A percentile compares a stretch with the other conserved stretches of the same genome.
phyloP scores from a whole-genome alignment of 1,284 basidiomycete genomes.

The Naganishia liquefaciens region DNA sequence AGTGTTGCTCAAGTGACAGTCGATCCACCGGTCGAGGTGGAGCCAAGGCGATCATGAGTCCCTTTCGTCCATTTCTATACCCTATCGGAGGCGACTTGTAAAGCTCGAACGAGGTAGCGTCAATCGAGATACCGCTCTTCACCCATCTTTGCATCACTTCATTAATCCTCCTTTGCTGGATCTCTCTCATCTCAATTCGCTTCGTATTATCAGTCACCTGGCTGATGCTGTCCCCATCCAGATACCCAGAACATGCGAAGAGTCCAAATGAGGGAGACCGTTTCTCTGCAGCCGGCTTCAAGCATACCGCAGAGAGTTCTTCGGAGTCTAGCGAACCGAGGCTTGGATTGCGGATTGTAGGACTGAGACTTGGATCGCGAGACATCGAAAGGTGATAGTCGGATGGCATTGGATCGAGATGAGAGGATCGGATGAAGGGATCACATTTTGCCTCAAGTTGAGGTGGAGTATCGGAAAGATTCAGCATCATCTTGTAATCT shows the following conservation, averaged over 20 bases:
- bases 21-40: slow-evolving; percentile 4
- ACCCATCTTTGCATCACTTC: slow-evolving; percentile 19
- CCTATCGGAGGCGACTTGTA: slow-evolving; percentile 2
- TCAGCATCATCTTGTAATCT: slow-evolving; percentile 22
- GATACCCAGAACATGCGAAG: slow-evolving; percentile 10
- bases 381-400: neutral
- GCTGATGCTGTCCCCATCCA: neutral
- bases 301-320: slow-evolving; percentile 10
- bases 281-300: neutral
- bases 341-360: slow-evolving; percentile 15
- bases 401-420: neutral
- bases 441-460: neutral
- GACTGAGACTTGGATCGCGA: slow-evolving; percentile 12
- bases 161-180: neutral
- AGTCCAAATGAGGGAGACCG: slow-evolving; percentile 4
- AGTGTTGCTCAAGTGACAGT: neutral
- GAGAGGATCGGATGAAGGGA: neutral
- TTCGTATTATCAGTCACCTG: neutral
- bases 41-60: neutral
- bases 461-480: slow-evolving; percentile 8
- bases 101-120: slow-evolving; percentile 1
- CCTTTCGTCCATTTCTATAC: neutral
- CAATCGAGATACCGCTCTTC: neutral
- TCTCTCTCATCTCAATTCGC: neutral
- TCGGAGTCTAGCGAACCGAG: slow-evolving; percentile 14